Evolutionary conservation across 768 basidiomycete genomes (phyloP).

Genomic region (Suillus subalutaceus): DNA sequence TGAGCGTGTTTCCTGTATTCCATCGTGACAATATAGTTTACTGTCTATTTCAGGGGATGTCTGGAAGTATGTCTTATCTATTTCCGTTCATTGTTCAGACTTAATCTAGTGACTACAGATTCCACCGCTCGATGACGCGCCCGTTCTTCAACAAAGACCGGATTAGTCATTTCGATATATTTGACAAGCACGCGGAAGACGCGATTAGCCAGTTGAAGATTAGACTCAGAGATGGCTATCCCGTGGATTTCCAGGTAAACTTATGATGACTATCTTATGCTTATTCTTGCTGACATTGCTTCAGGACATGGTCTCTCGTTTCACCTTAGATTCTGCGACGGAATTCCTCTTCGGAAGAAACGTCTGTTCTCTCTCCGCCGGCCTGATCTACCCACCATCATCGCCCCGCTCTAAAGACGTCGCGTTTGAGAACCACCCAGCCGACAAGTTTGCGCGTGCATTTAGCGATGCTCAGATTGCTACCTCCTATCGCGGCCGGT

Average conservation of each 20-base stretch:
- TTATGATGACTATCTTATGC: conserved; percentile 5
- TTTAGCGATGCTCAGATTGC: conserved; percentile 41
- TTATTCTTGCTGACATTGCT: conserved; percentile 6
- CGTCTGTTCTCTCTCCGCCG: conserved; percentile 40
- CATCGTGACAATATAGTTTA: background rate
- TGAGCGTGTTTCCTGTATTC: conserved; percentile 4
- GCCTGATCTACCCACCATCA: conserved; percentile 37
- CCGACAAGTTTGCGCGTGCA: conserved; percentile 42
- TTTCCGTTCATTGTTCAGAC: background rate
- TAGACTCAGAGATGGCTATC: conserved; percentile 37
- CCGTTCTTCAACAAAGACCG: conserved; percentile 45
- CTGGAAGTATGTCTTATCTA: conserved; percentile 38
- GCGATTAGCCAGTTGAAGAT: conserved; percentile 35
- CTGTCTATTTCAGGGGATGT: conserved; percentile 27
- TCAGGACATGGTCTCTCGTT: conserved; percentile 43
- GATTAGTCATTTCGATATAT: conserved; percentile 44
- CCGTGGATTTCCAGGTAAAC: conserved; percentile 45
- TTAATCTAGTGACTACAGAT: conserved; percentile 24
- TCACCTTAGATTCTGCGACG: conserved; percentile 60
- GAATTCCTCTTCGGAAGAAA: conserved; percentile 56
- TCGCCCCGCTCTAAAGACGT: conserved; percentile 25
- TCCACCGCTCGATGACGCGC: conserved; percentile 45
- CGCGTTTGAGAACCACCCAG: conserved; percentile 30
- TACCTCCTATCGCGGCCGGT: conserved; percentile 35
- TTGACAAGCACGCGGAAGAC: conserved; percentile 39